These are phyloP conservation scores for Salicornia ramosissima DNA, from an alignment of 148 eudicot species.

Conservation along the genomic window DNA sequence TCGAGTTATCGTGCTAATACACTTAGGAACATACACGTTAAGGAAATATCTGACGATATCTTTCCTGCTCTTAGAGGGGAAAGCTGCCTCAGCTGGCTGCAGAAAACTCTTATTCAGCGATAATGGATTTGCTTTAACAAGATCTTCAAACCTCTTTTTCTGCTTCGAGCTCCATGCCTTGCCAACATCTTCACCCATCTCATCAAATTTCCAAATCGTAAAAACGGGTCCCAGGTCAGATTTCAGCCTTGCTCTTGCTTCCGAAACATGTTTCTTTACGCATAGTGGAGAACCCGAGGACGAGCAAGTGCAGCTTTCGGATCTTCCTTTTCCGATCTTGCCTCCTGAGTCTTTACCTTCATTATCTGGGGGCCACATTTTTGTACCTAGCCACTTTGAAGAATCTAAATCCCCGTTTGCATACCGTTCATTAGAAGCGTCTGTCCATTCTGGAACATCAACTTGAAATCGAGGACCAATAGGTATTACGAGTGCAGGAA, in stretches of 20 bases:
- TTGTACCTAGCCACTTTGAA: constrained; percentile 51
- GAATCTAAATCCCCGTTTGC: constrained; percentile 17
- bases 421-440: constrained; percentile 20
- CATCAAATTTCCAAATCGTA: constrained; percentile 54
- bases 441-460: constrained; percentile 45
- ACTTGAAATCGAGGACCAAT: constrained; percentile 76
- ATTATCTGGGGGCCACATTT: constrained; percentile 45
- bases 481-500: constrained; percentile 44
- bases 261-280: constrained; percentile 38
- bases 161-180: constrained; percentile 47
- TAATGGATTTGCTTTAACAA: constrained; percentile 42
- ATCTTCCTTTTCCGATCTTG: constrained; percentile 60
- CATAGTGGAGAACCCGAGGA: constrained; percentile 53
- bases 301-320: constrained; percentile 45
- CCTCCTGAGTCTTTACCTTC: constrained; percentile 7
- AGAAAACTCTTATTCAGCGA: constrained; percentile 44
- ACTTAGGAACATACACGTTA: constrained; percentile 57
- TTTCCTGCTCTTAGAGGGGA: constrained; percentile 34
- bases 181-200: constrained; percentile 67
- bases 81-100: constrained; percentile 35
- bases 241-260: constrained; percentile 35
- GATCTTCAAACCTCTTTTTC: constrained; percentile 33
- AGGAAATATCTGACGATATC: constrained; percentile 62
- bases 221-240: constrained; percentile 57
- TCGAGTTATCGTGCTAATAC: constrained; percentile 42